Evolutionary conservation across 768 basidiomycete species (phyloP).

Genomic region (Phlebiopsis gigantea): DNA sequence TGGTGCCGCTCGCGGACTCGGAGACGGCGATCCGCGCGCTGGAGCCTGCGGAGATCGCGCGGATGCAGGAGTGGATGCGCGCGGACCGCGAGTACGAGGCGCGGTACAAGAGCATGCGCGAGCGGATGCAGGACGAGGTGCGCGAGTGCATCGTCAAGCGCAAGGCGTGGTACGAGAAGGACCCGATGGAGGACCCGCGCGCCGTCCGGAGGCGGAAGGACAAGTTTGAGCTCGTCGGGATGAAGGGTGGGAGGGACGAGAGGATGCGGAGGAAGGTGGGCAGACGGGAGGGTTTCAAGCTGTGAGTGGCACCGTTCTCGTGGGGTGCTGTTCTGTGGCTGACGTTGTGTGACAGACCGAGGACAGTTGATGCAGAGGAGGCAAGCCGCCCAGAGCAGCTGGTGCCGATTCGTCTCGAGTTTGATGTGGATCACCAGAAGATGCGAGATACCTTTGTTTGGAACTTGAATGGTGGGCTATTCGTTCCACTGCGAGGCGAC

Average conservation of each 20-base stretch:
- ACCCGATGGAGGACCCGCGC: conserved; percentile 31
- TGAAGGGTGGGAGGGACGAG: conserved; percentile 33
- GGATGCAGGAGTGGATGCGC: conserved; percentile 60
- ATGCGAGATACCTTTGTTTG: conserved; percentile 96
- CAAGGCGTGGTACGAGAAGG: conserved; percentile 62
- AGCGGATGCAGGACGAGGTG: conserved; percentile 47
- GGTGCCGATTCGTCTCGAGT: conserved; percentile 92
- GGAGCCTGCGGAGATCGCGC: conserved; percentile 39
- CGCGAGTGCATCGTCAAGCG: conserved; percentile 37
- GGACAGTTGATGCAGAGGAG: conserved; percentile 49
- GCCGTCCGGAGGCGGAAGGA: conserved; percentile 35
- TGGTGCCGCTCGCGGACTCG: conserved; percentile 57
- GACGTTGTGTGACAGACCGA: conserved; percentile 40
- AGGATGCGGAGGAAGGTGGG: conserved; percentile 43
- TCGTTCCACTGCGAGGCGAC: background rate
- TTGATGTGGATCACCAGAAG: conserved; percentile 91
- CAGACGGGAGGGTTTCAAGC: conserved; percentile 62
- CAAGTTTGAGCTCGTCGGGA: conserved; percentile 30
- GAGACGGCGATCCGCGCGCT: conserved; percentile 50
- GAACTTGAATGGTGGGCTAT: conserved; percentile 79
- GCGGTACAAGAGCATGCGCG: conserved; percentile 42
- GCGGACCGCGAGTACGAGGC: conserved; percentile 55
- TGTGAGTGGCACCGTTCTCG: conserved; percentile 49
- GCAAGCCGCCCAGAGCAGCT: conserved; percentile 71
- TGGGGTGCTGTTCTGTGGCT: conserved; percentile 1